Evolutionary conservation across 1,284 basidiomycete genomes (phyloP).

Genomic region (Tilletiopsis washingtonensis): DNA sequence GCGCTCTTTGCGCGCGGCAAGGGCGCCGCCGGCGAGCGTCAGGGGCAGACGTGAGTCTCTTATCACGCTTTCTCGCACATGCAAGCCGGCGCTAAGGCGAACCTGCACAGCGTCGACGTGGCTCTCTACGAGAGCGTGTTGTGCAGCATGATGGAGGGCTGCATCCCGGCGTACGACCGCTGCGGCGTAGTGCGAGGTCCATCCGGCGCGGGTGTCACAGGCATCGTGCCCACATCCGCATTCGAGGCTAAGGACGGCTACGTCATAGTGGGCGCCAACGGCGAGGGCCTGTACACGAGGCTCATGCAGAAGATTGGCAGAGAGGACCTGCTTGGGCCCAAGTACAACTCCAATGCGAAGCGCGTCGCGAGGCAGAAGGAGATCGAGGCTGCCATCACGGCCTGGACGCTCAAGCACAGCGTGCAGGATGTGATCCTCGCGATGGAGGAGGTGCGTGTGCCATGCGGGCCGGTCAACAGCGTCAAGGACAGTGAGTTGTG

Average conservation of each 20-base stretch:
- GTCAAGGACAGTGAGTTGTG: conserved; percentile 1
- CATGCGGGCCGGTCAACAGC: background rate
- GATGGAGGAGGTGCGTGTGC: conserved; percentile 4
- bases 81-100: too few species aligned
- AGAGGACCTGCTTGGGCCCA: background rate
- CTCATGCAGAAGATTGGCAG: conserved; percentile 3
- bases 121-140: conserved; percentile 4
- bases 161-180: conserved; percentile 1
- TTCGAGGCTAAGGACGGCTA: background rate
- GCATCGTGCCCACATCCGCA: conserved; percentile 4
- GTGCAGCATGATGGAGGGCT: conserved; percentile 7
- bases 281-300: background rate
- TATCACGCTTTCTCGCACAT: too few species aligned
- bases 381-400: conserved; percentile 1
- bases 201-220: conserved; percentile 2
- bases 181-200: conserved; percentile 4
- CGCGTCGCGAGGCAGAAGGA: conserved; percentile 1
- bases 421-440: conserved; percentile 2
- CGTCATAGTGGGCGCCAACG: conserved; percentile 3
- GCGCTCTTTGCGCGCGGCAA: conserved; percentile 4
- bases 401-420: conserved; percentile 1
- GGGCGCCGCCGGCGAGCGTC: background rate
- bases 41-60: conserved; percentile 1
- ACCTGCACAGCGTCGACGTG: too few species aligned
- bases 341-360: background rate